Evolutionary conservation across 1,284 basidiomycete species (phyloP), one percentile per base, ranked within the genome.

Genomic region (Tremellales sp.): DNA sequence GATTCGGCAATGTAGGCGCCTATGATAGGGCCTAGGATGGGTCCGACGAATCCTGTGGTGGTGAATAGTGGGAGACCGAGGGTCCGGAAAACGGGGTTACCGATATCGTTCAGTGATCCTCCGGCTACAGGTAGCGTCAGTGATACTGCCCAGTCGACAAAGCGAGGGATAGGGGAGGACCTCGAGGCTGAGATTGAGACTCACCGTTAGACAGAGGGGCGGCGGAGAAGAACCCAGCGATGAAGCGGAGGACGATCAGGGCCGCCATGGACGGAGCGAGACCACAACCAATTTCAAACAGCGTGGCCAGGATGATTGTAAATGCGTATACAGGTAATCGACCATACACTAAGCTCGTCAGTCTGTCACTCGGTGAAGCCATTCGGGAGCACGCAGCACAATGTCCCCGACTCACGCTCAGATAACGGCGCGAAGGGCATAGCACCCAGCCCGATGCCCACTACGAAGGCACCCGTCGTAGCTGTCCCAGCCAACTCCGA

Each of bases 391-490:
- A 39, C 15, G 45, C 13, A 40, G 19, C 13, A 44, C n/a, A 15
- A 26, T 2, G 39, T 19, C 15, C 24, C 29, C 19, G 19, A 54
- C 60, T 56, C 42, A 58, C 61, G 29, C 27, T 62, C 61, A 10
- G 58, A 58, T 45, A 62, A 49, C 5, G 61, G 61, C 8, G 58
- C 61, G 25, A 49, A 45, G 13, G 61, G 61, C 58, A 62, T 60
- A 4, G 59, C 54, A 6, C 61, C 61, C 7, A 63, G 23, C 2
- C 61, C 61, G 46, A 57, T 51, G 2, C 61, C 61, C 21, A 63
- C 45, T 35, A 63, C 37, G 44, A 63, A 63, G 22, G 52, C 24
- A 19, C 57, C 49, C 17, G 61, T 63, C 21, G 51, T 45, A 19
- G 54, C 56, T 15, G 54, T 56, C 6, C 55, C 58, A 8, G 49